Base-by-base conservation (phyloP, 768 basidiomycete genomes). In the Lepiota brunneoincarnata region DNA sequence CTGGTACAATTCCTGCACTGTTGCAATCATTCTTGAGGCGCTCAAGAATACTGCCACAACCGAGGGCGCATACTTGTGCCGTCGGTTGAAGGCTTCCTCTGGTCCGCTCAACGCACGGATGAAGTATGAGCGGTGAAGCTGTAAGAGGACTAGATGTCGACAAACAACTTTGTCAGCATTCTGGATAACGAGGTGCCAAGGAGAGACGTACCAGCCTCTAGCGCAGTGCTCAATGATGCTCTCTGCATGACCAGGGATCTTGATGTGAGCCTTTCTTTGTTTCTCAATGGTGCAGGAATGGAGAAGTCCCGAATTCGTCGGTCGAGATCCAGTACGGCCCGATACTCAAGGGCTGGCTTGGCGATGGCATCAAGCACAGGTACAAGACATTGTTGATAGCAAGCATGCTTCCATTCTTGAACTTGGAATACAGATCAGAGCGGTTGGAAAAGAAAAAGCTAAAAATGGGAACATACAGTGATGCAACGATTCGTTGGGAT, bases 351-450 rank as follows among this genome's bases (percentile, higher is more conserved):
- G 14, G 73, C 71, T n/a, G 77, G 79, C 54, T 81, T 75, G 1
- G 83, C 80, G 38, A 78, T 78, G 15, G 77, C 72, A 43, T 84
- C 80, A 11, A 86, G 70, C 10, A 86, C 82, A 1, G 85, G 85
- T 17, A 80, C 77, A 28, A 86, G 72, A 61, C 84, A 87, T 26
- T 79, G 63, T 2, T 75, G 61, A 60, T 83, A 84, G 62, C 83
- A 87, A 0, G 76, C 74, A 59, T 87, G 82, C 61, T 84, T 86
- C 86, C 86, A 88, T 71, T 82, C 79, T 61, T 85, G 84, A 66
- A 83, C 86, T 87, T 51, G 20, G 14, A 44, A 56, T 58, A 28
- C 64, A 18, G 49, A 41, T 36, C 55, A 31, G 34, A 52, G 59
- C 14, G 49, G 43, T 21, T n/a, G 28, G 43, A 45, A 37, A 58